A percentile compares a stretch with the other conserved stretches of the same genome.
These are phyloP conservation scores for Sinapis alba DNA, from an alignment of 441 rosid genomes.

Conservation along the genomic window DNA sequence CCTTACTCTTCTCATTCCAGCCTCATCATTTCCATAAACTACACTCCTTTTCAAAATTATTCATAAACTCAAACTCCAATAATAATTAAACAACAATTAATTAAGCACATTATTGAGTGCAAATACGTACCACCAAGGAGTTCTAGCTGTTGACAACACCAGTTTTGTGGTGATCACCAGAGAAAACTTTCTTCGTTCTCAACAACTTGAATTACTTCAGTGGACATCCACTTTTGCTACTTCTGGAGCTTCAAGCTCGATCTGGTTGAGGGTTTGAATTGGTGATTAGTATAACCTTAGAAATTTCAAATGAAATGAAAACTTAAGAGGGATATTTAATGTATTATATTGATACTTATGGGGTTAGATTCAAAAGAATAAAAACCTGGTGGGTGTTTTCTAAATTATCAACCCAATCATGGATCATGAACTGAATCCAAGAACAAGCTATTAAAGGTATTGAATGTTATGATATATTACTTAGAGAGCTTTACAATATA, in stretches of 20 bases:
- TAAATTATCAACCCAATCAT: slow-evolving; percentile 82
- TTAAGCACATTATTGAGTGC: background rate
- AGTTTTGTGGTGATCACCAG: slow-evolving; percentile 42
- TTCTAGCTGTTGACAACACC: slow-evolving; percentile 67
- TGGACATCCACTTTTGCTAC: slow-evolving; percentile 58
- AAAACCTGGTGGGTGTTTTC: slow-evolving; percentile 64
- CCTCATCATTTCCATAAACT: slow-evolving; percentile 65
- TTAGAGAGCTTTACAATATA: no score
- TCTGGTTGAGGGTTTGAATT: slow-evolving; percentile 30
- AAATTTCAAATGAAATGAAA: background rate
- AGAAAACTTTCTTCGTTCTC: slow-evolving; percentile 51
- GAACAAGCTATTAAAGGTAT: slow-evolving; percentile 78
- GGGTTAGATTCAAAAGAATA: background rate
- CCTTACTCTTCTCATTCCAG: slow-evolving; percentile 64
- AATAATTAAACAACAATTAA: background rate
- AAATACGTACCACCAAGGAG: slow-evolving; percentile 74
- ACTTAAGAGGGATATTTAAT: background rate
- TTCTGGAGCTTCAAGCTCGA: slow-evolving; percentile 54
- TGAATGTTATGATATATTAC: no score
- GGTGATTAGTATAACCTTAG: background rate
- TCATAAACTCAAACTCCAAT: background rate
- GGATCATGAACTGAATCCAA: slow-evolving; percentile 84
- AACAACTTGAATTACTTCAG: slow-evolving; percentile 62
- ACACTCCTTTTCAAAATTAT: slow-evolving; percentile 42
- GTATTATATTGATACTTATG: background rate